Base-by-base conservation (phyloP, 1,284 basidiomycete genomes). In the Sporisorium sorghi region DNA sequence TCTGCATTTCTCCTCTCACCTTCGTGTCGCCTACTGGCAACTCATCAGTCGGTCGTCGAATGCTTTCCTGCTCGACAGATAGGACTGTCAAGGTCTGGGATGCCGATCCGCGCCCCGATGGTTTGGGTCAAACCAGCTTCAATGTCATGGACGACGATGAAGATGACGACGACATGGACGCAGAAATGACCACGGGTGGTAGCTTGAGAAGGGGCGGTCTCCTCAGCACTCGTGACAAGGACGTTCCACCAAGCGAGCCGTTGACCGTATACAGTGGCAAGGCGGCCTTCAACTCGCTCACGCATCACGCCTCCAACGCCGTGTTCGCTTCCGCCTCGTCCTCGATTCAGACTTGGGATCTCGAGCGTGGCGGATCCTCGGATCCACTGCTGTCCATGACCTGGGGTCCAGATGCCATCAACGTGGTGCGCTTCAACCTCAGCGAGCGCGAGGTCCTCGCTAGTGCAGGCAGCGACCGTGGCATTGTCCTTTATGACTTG, bases 311-410 rank as follows among this genome's bases (percentile, higher is more conserved):
- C 48, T 89, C 89, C 44, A 92, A 94, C 70, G 88, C 91, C 21
- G 85, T 95, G 5, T 99, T 99, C 79, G 96, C 94, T 0, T 97
- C 96, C 0, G 94, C 94, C 2, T 96, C 94, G 1, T 93, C 91
- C 79, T 88, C 90, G 26, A 94, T 99, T 12, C 96, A 99, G 84
- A 88, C 98, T 76, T 99, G 97, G 97, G 97, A 99, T 81, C 92
- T 98, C 85, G 94, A 91, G 48, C 93, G 83, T 12, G 80, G 78
- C 33, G 92, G 52, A 90, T 93, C 76, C 87, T 97, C 72, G 90
- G 92, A 79, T 37, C 67, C 80, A 10, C 59, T 84, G 19, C 63
- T 77, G 15, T 76, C 73, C 21, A 80, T 84, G 75, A 62, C 69
- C 2, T 83, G 82, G 83, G 82, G 82, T 26, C 89, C 89, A 32